Base-by-base conservation (phyloP, 2,329 filamentous ascomycete genomes). In the Stemphylium beticola region DNA sequence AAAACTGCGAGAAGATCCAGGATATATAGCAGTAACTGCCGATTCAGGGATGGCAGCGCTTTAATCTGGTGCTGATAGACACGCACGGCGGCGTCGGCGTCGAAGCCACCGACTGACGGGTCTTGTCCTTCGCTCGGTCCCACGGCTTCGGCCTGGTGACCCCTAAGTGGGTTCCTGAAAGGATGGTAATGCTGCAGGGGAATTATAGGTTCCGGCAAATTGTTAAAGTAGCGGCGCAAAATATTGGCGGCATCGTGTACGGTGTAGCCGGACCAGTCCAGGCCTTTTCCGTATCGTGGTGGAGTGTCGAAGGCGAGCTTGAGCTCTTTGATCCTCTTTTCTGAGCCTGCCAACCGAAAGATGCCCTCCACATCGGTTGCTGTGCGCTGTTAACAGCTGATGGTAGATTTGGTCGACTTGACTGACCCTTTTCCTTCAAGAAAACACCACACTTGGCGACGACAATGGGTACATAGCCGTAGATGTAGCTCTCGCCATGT, bases 181-280 rank as follows among this genome's bases (percentile, higher is more conserved):
- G 86, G 86, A 69, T 96, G 90, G 74, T 99, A 99, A 60, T 97
- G 88, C 66, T 96, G 90, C 48, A 98, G 82, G 3, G 95, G 95
- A 26, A 99, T 95, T 60, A 99, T 96, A 4, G 95, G 95, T 73
- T 99, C 95, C 2, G 95, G 95, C 2, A 99, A 84, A 71, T 96
- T 91, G 76, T 98, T 98, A 59, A 99, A 87, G 74, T 99, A 99
- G 66, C 95, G 87, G 59, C 95, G 88, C 39, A 99, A 84, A 57
- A 99, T 93, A 72, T 98, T 99, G 68, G 95, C 93, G 22, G 95
- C 95, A 82, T 99, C 95, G 76, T 99, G 95, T 37, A 99, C 95
- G 0, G 95, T 99, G 75, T 96, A 99, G 41, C 95, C 95, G 41
- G 92, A 90, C 95, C 95, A 99, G 67, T 96, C 91, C 22, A 99